Base-by-base conservation (phyloP, 352 stramenopile species). In the Phytophthora hibernalis region DNA sequence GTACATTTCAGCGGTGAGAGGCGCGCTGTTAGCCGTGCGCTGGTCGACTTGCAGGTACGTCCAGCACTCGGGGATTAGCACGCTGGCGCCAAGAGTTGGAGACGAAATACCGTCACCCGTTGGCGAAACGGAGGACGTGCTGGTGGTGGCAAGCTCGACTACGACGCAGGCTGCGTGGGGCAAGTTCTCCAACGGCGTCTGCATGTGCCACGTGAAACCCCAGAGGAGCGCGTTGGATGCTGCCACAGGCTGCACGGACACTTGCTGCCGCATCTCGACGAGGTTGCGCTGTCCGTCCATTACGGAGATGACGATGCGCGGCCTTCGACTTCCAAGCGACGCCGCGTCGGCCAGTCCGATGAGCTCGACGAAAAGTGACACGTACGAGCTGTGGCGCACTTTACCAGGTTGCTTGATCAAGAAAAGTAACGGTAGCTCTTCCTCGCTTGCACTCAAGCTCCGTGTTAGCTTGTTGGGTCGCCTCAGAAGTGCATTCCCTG, bases 191-290 rank as follows among this genome's bases (percentile, higher is more conserved):
- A 98, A 56, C n/a, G 92, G 90, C 0, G 90, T 98, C 59, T 97
- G 90, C 92, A 98, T 97, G 68, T 97, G 87, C 92, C 92, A 98
- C 22, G 90, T 97, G 59, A 94, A 90, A 11, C 85, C 80, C 86
- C 92, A 98, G 28, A 92, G 61, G 8, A 96, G 70, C 22, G 79
- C 72, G 18, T 80, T 80, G 2, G 80, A 61, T 2, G 88, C 61
- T n/a, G 79, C 65, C 7, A 90, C 71, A 24, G 82, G 85, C 63
- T 94, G 81, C 26, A 85, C 66, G 1, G 85, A 89, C 22, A 93
- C 87, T 61, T 92, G 82, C 70, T 93, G 85, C 48, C 85, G 84
- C 68, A 85, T 86, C 59, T 95, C 85, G 20, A 95, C 78, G 6
- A 91, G 62, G 60, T 92, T 82, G 3, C 68, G 76, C 37, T 90